Evolutionary conservation across 805 yeast genomes (phyloP).

Genomic region (Kluyveromyces nonfermentans): DNA sequence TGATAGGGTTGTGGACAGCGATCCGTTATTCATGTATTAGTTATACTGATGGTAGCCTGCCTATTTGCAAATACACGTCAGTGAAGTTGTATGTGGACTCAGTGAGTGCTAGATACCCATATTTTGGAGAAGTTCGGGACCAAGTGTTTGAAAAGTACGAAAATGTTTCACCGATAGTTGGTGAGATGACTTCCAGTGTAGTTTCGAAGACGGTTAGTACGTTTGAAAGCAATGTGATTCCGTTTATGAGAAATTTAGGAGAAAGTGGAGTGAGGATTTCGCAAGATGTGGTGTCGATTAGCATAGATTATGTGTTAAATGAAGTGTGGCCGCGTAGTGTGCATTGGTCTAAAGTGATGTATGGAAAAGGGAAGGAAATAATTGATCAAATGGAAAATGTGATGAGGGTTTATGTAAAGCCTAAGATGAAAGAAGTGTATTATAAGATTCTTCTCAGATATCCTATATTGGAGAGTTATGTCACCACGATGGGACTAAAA

Average conservation of each 20-base stretch:
- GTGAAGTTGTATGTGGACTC: not conserved
- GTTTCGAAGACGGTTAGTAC: too few species aligned
- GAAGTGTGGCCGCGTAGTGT: not conserved
- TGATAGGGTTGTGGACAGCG: not conserved
- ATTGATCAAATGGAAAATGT: too few species aligned
- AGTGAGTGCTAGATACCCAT: not conserved
- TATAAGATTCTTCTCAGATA: conserved; percentile 1
- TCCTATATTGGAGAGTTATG: not conserved
- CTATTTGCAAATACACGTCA: not conserved
- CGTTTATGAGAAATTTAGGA: not conserved
- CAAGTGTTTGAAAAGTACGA: not conserved
- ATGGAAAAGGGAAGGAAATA: not conserved
- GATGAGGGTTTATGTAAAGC: not conserved
- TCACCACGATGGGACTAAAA: not conserved
- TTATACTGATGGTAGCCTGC: not conserved
- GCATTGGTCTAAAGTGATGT: not conserved
- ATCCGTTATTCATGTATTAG: not conserved
- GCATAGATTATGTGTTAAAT: not conserved
- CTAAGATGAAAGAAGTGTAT: not conserved
- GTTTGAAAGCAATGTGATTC: not conserved
- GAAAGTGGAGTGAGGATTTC: too few species aligned
- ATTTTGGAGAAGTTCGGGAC: not conserved
- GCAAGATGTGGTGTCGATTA: not conserved
- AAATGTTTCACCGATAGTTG: not conserved
- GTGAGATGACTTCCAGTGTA: not conserved